These are phyloP conservation scores for Suillus subalutaceus DNA, from an alignment of 768 basidiomycete genomes.

Conservation along the genomic window DNA sequence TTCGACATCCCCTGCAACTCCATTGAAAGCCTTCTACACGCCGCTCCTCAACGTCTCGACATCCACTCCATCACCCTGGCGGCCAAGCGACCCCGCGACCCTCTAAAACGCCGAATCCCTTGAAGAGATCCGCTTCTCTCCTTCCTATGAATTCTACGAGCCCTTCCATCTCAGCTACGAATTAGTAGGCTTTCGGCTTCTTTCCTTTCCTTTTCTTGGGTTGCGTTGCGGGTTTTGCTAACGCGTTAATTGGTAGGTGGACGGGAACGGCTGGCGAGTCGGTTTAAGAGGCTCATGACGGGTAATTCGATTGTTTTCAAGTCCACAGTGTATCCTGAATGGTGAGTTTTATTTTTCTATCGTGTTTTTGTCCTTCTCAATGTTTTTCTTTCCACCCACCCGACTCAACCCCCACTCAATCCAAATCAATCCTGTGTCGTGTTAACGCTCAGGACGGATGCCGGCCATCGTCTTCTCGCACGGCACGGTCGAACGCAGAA, in stretches of 20 bases:
- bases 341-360: constrained; percentile 37
- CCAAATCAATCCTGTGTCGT: background rate
- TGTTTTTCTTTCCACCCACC: background rate
- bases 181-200: constrained; percentile 52
- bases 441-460: too few species aligned
- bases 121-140: constrained; percentile 44
- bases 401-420: too few species aligned
- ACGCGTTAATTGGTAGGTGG: constrained; percentile 36
- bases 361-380: too few species aligned
- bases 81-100: constrained; percentile 36
- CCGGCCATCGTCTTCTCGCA: too few species aligned
- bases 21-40: constrained; percentile 41
- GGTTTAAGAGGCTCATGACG: constrained; percentile 62
- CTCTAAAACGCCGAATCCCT: constrained; percentile 46
- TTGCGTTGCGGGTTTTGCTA: background rate
- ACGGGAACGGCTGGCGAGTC: constrained; percentile 63
- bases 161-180: constrained; percentile 55
- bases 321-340: constrained; percentile 68
- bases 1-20: constrained; percentile 20
- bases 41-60: constrained; percentile 43
- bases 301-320: constrained; percentile 63
- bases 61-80: constrained; percentile 35
- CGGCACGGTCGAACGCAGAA: too few species aligned
- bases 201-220: background rate
- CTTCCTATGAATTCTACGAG: constrained; percentile 53